phyloP scores from a whole-genome alignment of 768 basidiomycete genomes.

The Goffeauzyma gilvescens region DNA sequence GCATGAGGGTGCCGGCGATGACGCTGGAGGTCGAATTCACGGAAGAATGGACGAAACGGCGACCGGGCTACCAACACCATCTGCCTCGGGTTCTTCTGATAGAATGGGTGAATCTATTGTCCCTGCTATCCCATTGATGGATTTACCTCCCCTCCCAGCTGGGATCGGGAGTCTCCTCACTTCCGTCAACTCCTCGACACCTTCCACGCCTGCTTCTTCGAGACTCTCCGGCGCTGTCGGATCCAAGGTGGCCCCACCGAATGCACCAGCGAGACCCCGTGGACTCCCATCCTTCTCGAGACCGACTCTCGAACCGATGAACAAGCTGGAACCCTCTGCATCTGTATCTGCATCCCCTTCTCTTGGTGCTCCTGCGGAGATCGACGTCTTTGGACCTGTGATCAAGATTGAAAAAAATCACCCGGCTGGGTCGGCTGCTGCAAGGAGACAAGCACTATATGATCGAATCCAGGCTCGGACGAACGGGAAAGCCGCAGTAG shows the following conservation, averaged over 20 bases:
- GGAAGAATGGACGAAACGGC: background rate
- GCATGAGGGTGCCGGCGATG: slow-evolving; percentile 3
- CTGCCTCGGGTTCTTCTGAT: background rate
- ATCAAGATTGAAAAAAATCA: slow-evolving; percentile 12
- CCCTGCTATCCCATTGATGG: slow-evolving; percentile 4
- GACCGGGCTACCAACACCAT: background rate
- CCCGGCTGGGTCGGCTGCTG: slow-evolving; percentile 17
- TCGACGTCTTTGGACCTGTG: slow-evolving; percentile 15
- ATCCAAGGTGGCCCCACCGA: no score
- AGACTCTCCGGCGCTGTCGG: background rate
- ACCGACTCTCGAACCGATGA: no score
- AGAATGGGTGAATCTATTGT: background rate
- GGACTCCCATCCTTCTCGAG: no score
- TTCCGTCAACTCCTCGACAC: background rate
- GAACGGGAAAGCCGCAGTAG: no score
- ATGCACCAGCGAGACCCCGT: no score
- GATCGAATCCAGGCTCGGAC: slow-evolving; percentile 28
- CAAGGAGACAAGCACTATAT: slow-evolving; percentile 24
- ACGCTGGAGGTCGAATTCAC: background rate
- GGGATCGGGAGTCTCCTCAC: slow-evolving; percentile 3
- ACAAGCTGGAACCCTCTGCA: no score
- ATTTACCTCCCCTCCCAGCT: slow-evolving; percentile 2
- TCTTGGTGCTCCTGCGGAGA: background rate
- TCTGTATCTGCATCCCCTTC: background rate
- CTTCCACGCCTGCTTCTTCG: background rate